These are phyloP conservation scores for Phyllosticta citrichinensis DNA, from an alignment of 2,329 filamentous ascomycete species.

Conservation along the genomic window DNA sequence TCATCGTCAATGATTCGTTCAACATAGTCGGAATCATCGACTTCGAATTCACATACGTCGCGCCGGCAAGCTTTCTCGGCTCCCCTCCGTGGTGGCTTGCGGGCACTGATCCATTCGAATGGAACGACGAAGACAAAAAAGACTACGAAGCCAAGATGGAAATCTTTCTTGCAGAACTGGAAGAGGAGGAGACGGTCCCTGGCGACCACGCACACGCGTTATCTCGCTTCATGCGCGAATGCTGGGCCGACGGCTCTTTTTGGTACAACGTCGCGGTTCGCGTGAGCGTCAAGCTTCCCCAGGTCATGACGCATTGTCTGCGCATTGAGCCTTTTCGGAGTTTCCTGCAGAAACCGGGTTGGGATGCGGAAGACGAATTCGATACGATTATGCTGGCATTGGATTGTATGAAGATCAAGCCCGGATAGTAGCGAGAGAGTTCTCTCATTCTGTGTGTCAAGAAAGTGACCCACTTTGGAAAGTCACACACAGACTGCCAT, in stretches of 20 bases:
- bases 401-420: not conserved
- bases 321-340: not conserved
- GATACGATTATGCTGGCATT: not conserved
- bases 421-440: not conserved
- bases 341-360: not conserved
- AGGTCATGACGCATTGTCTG: not conserved
- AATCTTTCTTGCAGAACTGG: not conserved
- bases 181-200: not conserved
- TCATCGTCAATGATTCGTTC: no score
- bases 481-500: no score
- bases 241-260: not conserved
- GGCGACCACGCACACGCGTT: not conserved
- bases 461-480: no score
- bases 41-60: no score
- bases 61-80: no score
- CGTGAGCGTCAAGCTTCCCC: not conserved
- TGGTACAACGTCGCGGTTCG: not conserved
- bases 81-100: slow-evolving; percentile 31
- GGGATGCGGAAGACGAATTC: not conserved
- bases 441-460: not conserved
- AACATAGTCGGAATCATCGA: no score
- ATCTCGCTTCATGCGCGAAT: not conserved
- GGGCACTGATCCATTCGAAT: not conserved
- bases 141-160: not conserved
- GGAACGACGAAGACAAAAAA: not conserved